Evolutionary conservation across 73 alveolate genomes (phyloP).

Genomic region (Blepharisma japonicum): DNA sequence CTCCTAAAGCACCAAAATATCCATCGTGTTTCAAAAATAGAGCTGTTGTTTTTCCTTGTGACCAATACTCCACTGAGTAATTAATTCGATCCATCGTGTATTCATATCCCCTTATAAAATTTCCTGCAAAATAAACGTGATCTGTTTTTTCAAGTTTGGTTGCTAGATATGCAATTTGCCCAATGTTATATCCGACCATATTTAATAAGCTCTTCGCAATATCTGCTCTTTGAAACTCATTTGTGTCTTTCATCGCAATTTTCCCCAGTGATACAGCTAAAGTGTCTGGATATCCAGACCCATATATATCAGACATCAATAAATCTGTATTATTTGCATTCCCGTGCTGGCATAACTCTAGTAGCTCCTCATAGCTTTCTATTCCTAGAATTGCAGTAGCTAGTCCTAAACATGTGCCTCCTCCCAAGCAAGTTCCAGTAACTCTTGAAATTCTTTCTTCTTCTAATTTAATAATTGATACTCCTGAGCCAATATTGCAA

Average conservation of each 20-base stretch:
- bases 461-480: constrained; percentile 73
- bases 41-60: constrained; percentile 44
- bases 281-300: constrained; percentile 45
- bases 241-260: constrained; percentile 56
- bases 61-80: constrained; percentile 66
- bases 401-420: constrained; percentile 88
- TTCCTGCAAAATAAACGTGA: constrained; percentile 75
- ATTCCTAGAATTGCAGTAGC: constrained; percentile 66
- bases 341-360: constrained; percentile 69
- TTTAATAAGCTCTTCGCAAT: constrained; percentile 62
- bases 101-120: constrained; percentile 68
- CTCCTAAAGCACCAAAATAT: constrained; percentile 73
- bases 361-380: constrained; percentile 65
- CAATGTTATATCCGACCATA: constrained; percentile 79
- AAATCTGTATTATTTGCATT: constrained; percentile 71
- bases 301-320: constrained; percentile 66
- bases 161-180: constrained; percentile 68
- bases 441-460: constrained; percentile 55
- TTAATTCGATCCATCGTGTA: constrained; percentile 61
- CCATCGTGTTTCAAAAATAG: constrained; percentile 66
- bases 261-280: constrained; percentile 78
- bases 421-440: constrained; percentile 90
- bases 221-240: constrained; percentile 73
- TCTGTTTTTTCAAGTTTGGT: constrained; percentile 65
- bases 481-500: constrained; percentile 90